Conservation (phyloP, 192 early-diverging fungal species). For the Backusella luteola region DNA sequence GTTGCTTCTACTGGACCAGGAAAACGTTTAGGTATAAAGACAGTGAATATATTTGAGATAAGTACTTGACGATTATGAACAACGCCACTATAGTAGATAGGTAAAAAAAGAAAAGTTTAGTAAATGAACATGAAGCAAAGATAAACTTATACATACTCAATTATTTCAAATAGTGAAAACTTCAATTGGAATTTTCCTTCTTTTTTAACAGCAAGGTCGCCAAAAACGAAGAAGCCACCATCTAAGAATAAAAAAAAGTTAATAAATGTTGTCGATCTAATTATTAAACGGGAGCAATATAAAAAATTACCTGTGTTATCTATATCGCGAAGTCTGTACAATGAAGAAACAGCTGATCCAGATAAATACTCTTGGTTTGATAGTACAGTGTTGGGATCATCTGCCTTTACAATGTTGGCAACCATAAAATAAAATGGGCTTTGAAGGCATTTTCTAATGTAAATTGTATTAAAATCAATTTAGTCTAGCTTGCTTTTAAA, state of each 20-base stretch:
- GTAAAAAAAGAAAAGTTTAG: neutral
- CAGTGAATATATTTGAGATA: slow-evolving; percentile 71
- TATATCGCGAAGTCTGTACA: slow-evolving; percentile 81
- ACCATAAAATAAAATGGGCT: slow-evolving; percentile 97
- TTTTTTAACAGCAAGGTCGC: slow-evolving; percentile 82
- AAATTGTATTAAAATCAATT: neutral
- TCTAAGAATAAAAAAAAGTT: slow-evolving; percentile 36
- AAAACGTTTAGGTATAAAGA: slow-evolving; percentile 85
- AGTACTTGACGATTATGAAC: slow-evolving; percentile 52
- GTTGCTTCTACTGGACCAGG: slow-evolving; percentile 92
- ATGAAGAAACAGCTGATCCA: slow-evolving; percentile 88
- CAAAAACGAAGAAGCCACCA: slow-evolving; percentile 94
- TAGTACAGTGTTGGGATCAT: slow-evolving; percentile 70
- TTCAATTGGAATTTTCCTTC: slow-evolving; percentile 79
- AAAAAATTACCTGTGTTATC: slow-evolving; percentile 55
- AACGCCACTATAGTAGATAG: neutral
- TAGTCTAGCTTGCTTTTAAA: neutral
- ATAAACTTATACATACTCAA: slow-evolving; percentile 40
- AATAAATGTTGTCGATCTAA: neutral
- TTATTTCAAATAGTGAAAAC: slow-evolving; percentile 89
- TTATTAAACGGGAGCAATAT: neutral
- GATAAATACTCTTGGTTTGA: slow-evolving; percentile 74
- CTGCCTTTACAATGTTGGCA: slow-evolving; percentile 74
- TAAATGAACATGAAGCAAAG: neutral
- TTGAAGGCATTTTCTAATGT: slow-evolving; percentile 46